Conservation (phyloP, 2,329 filamentous ascomycete genomes). For the Fonsecaea erecta region DNA sequence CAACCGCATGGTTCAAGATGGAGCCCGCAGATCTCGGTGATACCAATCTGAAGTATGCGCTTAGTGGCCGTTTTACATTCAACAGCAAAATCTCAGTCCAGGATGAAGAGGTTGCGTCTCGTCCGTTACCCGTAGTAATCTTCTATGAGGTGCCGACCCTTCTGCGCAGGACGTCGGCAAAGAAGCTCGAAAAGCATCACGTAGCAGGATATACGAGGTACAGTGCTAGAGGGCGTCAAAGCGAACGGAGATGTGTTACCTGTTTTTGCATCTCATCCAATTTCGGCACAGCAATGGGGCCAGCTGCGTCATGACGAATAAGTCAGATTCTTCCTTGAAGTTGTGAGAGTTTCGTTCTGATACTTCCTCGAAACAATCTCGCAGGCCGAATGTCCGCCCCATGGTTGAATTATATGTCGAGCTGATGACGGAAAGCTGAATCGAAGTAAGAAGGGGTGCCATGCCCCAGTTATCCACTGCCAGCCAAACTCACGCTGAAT, state of each 20-base stretch:
- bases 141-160: not conserved
- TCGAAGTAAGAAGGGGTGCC: not conserved
- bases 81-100: not conserved
- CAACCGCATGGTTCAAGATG: not conserved
- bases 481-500: not conserved
- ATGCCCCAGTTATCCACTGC: not conserved
- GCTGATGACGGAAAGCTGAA: not conserved
- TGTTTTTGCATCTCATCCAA: not conserved
- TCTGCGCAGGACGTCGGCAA: not conserved
- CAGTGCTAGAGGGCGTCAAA: not conserved
- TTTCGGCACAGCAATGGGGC: not conserved
- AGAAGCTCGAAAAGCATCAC: not conserved
- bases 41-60: not conserved
- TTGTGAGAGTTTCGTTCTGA: not conserved
- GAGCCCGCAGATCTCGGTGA: not conserved
- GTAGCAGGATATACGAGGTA: not conserved
- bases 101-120: not conserved
- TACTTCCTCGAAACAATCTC: not conserved
- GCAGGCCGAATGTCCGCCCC: not conserved
- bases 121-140: not conserved
- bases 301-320: not conserved
- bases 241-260: not conserved
- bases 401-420: not conserved
- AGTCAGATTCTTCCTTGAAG: not conserved
- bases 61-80: not conserved